Evolutionary conservation across 176 grass and related monocot genomes (phyloP).

Genomic region (Cenchrus fungigraminus): DNA sequence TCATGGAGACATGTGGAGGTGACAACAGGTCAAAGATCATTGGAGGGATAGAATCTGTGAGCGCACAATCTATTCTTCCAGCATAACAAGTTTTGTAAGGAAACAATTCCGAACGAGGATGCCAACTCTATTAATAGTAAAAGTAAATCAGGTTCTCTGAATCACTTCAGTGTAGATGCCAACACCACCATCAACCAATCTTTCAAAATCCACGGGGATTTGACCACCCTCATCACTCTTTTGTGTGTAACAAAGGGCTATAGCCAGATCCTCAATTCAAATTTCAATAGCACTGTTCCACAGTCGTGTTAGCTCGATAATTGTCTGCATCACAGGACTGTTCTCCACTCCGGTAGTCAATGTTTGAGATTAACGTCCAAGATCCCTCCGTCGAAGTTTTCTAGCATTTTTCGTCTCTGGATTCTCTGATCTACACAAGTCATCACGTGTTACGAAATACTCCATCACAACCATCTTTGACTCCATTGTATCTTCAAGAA

Average conservation of each 20-base stretch:
- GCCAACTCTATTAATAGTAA: neutral
- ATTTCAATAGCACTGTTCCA: neutral
- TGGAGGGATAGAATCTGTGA: neutral
- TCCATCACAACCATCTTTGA: neutral
- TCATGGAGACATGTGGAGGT: neutral
- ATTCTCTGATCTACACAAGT: conserved; percentile 8
- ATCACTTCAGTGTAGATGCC: neutral
- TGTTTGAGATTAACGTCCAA: neutral
- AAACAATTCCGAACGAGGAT: neutral
- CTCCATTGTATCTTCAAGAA: neutral
- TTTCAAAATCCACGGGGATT: conserved; percentile 5
- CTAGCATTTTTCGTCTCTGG: neutral
- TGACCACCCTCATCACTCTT: neutral
- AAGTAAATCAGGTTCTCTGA: neutral
- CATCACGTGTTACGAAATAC: neutral
- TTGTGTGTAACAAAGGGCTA: neutral
- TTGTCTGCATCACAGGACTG: neutral
- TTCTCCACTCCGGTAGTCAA: neutral
- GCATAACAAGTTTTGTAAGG: neutral
- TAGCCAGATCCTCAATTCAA: neutral
- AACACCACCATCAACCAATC: neutral
- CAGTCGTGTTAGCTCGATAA: neutral
- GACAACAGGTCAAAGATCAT: conserved; percentile 26
- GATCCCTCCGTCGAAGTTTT: neutral
- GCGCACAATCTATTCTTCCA: neutral